phyloP scores from a whole-genome alignment of 306 rosid species.

The Vigna mungo region DNA sequence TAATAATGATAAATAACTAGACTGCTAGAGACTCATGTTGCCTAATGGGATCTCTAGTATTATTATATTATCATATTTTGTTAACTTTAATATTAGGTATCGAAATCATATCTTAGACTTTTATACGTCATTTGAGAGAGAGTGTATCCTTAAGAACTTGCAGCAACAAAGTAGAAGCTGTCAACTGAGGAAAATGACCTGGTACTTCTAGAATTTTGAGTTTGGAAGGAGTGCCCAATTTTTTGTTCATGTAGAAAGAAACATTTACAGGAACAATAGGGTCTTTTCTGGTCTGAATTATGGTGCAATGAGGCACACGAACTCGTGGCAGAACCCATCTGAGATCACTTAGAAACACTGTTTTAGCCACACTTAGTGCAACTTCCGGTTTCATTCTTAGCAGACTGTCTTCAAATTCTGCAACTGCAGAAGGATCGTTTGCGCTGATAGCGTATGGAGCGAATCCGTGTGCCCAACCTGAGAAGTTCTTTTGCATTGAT shows the following conservation, averaged over 20 bases:
- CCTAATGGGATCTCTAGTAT: too few species aligned
- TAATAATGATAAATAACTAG: too few species aligned
- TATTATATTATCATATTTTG: too few species aligned
- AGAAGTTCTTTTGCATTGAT: constrained; percentile 43
- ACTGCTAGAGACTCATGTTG: too few species aligned
- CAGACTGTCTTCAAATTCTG: constrained; percentile 46
- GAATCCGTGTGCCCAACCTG: constrained; percentile 49
- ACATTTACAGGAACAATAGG: constrained; percentile 44
- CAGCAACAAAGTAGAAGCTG: constrained; percentile 50
- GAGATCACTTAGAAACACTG: constrained; percentile 50
- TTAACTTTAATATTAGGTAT: not conserved
- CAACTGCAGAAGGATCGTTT: constrained; percentile 42
- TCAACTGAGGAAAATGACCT: constrained; percentile 61
- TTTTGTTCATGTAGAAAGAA: constrained; percentile 52
- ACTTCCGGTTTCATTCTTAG: constrained; percentile 55
- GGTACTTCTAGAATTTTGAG: constrained; percentile 46
- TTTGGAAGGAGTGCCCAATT: constrained; percentile 38
- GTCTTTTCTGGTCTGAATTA: constrained; percentile 55
- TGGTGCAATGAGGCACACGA: constrained; percentile 48
- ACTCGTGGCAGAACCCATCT: constrained; percentile 52
- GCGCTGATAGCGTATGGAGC: constrained; percentile 44
- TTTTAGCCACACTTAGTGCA: constrained; percentile 50
- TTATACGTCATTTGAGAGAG: not conserved
- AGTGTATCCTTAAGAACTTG: constrained; percentile 36
- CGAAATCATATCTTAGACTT: not conserved